Percentiles rank a stretch among this genome's conserved stretches.
These are phyloP conservation scores for Eimeria mitis DNA, from an alignment of 169 alveolate species.

Conservation along the genomic window DNA sequence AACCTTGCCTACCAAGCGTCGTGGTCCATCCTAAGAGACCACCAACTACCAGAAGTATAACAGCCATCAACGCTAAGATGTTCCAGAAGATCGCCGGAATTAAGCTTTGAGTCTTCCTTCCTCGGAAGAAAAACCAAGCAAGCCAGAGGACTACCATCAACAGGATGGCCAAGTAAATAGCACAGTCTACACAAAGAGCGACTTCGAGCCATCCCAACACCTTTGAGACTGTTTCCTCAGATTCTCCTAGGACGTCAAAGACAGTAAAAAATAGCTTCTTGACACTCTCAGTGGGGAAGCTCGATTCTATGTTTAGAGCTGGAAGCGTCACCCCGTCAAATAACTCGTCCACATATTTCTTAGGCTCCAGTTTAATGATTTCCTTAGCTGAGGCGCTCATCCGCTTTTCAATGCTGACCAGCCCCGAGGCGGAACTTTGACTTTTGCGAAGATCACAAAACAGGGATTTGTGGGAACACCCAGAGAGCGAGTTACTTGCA, in stretches of 20 bases:
- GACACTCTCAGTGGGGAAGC: slow-evolving; percentile 12
- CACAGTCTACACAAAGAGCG: slow-evolving; percentile 19
- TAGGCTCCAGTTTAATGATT: not conserved
- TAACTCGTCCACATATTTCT: slow-evolving; percentile 9
- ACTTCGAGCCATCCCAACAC: slow-evolving; percentile 34
- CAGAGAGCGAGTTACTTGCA: slow-evolving; percentile 43
- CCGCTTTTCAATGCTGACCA: not conserved
- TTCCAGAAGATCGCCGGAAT: slow-evolving; percentile 48
- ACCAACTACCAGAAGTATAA: slow-evolving; percentile 33
- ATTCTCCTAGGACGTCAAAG: not conserved
- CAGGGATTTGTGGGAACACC: slow-evolving; percentile 48
- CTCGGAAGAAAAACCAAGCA: slow-evolving; percentile 41
- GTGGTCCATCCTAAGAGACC: slow-evolving; percentile 47
- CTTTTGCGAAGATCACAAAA: slow-evolving; percentile 15
- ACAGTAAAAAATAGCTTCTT: slow-evolving; percentile 11
- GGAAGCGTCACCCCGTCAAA: slow-evolving; percentile 28
- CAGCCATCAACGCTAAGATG: slow-evolving; percentile 10
- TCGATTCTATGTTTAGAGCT: slow-evolving; percentile 4
- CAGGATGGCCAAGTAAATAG: slow-evolving; percentile 41
- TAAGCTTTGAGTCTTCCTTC: not conserved
- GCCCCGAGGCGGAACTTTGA: not conserved
- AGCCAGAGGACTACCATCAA: slow-evolving; percentile 32
- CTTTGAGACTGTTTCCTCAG: slow-evolving; percentile 34
- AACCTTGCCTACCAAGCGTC: slow-evolving; percentile 57
- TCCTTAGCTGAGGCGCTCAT: slow-evolving; percentile 47